These are phyloP conservation scores for Sporobolus alterniflorus DNA, from an alignment of 202 grass and related monocot species.

Conservation along the genomic window DNA sequence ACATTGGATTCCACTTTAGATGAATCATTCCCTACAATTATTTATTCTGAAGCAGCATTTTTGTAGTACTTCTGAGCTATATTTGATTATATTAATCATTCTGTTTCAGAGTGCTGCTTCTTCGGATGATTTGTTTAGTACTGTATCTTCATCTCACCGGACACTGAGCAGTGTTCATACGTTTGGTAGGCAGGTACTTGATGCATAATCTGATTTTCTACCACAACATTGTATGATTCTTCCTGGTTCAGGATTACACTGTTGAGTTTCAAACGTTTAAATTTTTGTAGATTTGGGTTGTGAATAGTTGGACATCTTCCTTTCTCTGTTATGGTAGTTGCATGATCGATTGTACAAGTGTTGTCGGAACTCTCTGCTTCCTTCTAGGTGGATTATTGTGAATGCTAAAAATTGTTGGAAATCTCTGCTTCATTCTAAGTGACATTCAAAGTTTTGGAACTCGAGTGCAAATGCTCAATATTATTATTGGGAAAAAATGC, in stretches of 20 bases:
- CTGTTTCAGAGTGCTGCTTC: slow-evolving; percentile 48
- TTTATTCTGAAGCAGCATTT: too few species aligned
- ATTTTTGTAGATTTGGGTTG: not conserved
- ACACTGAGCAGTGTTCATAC: slow-evolving; percentile 39
- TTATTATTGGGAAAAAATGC: not conserved
- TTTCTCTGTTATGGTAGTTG: not conserved
- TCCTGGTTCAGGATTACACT: not conserved
- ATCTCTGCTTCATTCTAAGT: not conserved
- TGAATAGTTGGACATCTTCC: not conserved
- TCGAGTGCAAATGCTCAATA: not conserved
- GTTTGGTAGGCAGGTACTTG: slow-evolving; percentile 63
- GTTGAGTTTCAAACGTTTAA: not conserved
- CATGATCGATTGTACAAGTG: not conserved
- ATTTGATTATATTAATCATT: slow-evolving; percentile 24
- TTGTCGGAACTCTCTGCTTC: too few species aligned
- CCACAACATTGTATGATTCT: slow-evolving; percentile 6
- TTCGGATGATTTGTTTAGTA: slow-evolving; percentile 34
- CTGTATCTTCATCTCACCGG: slow-evolving; percentile 33
- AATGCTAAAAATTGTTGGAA: too few species aligned
- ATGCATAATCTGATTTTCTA: slow-evolving; percentile 24
- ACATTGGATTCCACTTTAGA: not conserved
- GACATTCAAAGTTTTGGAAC: not conserved
- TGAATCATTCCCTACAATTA: not conserved
- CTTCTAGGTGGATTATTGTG: not conserved
- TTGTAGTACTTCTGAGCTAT: not conserved